Evolutionary conservation across 257 asterid species (phyloP), one percentile per base, ranked within the genome.

Genomic region (Anisodus acutangulus): DNA sequence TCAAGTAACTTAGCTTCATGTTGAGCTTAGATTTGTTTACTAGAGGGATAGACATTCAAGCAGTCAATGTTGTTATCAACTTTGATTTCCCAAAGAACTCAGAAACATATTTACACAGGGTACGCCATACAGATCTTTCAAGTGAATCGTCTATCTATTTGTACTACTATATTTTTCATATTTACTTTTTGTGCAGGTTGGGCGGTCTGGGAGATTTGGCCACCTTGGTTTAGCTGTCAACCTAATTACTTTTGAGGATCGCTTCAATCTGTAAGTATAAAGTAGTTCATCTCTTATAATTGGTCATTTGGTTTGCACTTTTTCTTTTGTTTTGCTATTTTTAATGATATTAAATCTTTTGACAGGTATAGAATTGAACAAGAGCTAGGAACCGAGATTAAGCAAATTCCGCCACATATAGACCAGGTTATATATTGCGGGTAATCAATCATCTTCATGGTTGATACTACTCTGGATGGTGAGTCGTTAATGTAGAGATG

Each of bases 161-260:
- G 31, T 80, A 71, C 11, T 72, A 43, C 80, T 17, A 53, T 78
- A 53, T 59, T 55, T 37, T 51, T n/a, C 62, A 58, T 49, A 49
- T 67, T 26, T 81, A 84, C 62, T 66, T 84, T 84, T 31, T 66
- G 72, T 83, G 83, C 84, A 94, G 98, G 98, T 94, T 88, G 98
- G 98, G 83, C 92, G 98, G 86, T 94, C 98, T 4, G 98, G 98
- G 86, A 91, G 98, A 88, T 94, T 93, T 83, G 98, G 98, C 71
- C 97, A 94, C 90, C 98, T 94, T 89, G 98, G 98, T 51, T 87
- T 94, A 82, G 98, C 98, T 80, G 97, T 93, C 87, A 94, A 93
- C 89, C 92, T 95, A 90, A 95, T 93, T 82, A 93, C 97, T 81
- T 95, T 84, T 15, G 98, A 93, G 87, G 97, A 92, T 84, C 95